A percentile compares a stretch with the other conserved stretches of the same genome.
Conservation (phyloP, 2,329 filamentous ascomycete species). For the Fusarium marasasianum region DNA sequence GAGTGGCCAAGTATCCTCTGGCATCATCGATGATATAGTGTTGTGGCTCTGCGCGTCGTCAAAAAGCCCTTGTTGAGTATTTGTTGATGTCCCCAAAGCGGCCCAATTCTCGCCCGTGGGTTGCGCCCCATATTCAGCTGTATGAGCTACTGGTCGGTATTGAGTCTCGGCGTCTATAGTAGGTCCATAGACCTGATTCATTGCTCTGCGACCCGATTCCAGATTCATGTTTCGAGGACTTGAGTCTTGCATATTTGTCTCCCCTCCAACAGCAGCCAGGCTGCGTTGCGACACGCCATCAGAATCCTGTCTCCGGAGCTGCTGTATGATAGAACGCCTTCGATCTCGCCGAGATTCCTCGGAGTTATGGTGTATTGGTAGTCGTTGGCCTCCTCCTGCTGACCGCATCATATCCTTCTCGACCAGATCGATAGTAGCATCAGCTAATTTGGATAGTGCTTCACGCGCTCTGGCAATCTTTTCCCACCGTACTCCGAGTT, state of each 20-base stretch:
- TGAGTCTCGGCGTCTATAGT: not conserved
- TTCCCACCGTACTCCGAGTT: not conserved
- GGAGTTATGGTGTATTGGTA: not conserved
- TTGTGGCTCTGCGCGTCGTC: accelerated
- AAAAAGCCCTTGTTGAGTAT: not conserved
- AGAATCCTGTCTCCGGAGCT: not conserved
- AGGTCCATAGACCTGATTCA: not conserved
- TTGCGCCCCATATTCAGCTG: accelerated
- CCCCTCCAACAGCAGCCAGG: accelerated
- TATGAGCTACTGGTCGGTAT: accelerated
- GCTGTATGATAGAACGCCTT: not conserved
- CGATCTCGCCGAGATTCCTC: not conserved
- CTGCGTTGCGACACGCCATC: not conserved
- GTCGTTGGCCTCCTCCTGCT: not conserved
- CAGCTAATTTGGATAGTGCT: slow-evolving; percentile 1
- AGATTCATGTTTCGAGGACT: not conserved
- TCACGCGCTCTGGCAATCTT: not conserved
- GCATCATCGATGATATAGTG: not conserved
- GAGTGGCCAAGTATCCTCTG: not conserved
- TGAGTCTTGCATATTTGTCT: not conserved
- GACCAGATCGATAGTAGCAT: slow-evolving; percentile 6
- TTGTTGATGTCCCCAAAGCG: not conserved
- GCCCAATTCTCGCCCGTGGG: not conserved
- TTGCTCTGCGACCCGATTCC: too few relatives aligned
- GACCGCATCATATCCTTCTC: not conserved